Percentiles rank a stretch among this genome's conserved stretches.
Conservation (phyloP, 2,329 filamentous ascomycete species). For the Fusarium tupiense region DNA sequence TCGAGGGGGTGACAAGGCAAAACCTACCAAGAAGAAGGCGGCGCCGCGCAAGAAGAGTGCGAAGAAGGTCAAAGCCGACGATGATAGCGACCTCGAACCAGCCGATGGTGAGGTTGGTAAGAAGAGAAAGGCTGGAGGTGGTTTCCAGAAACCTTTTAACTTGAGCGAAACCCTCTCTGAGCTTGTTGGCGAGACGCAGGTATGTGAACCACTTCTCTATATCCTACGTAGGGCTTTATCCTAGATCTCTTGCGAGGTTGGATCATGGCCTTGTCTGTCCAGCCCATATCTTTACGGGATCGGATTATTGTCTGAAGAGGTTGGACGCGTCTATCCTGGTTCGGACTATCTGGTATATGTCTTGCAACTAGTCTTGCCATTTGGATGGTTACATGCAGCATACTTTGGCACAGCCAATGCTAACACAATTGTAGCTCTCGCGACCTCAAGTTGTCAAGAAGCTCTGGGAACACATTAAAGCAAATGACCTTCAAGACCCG, state of each 20-base stretch:
- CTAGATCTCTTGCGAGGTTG: not conserved
- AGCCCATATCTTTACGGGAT: not conserved
- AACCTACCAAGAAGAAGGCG: constrained; percentile 69
- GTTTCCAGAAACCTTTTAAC: constrained; percentile 89
- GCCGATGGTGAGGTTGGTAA: constrained; percentile 63
- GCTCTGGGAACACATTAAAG: constrained; percentile 95
- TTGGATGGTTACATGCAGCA: not conserved
- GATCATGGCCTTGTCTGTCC: not conserved
- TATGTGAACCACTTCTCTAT: constrained; percentile 50
- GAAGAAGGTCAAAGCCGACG: constrained; percentile 79
- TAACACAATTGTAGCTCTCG: constrained; percentile 70
- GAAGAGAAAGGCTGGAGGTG: constrained; percentile 86
- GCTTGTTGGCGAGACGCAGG: constrained; percentile 74
- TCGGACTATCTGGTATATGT: not conserved
- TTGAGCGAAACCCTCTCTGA: constrained; percentile 76
- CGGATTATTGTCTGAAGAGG: not conserved
- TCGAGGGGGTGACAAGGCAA: constrained; percentile 73
- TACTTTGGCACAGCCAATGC: not conserved
- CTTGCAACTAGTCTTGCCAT: not conserved
- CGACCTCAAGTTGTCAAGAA: constrained; percentile 96
- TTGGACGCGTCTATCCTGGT: not conserved
- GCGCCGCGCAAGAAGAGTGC: constrained; percentile 75
- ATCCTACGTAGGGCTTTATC: not conserved
- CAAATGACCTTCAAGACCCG: constrained; percentile 87
- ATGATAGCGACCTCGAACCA: constrained; percentile 80